Evolutionary conservation across 1,284 basidiomycete species (phyloP), one percentile per base, ranked within the genome.

Genomic region (Porogramme epimiltina): DNA sequence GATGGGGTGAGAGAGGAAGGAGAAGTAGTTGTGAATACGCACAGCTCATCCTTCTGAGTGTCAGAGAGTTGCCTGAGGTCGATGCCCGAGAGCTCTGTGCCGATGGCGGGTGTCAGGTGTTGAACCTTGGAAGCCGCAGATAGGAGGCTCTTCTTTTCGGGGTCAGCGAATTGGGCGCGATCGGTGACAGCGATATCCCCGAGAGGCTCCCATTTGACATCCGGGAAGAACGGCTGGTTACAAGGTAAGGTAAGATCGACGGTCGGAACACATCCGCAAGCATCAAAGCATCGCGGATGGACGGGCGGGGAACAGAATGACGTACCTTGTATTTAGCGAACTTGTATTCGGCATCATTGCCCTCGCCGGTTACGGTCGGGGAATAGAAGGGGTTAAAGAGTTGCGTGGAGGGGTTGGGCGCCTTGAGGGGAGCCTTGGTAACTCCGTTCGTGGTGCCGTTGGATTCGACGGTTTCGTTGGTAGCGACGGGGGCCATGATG

Each of bases 21-120:
- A n/a, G n/a, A n/a, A n/a, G n/a, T n/a, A n/a, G n/a, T n/a, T n/a
- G n/a, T n/a, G n/a, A n/a, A 5, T 37, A 71, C 75, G 39, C 46
- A 80, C 85, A 87, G 72, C 59, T 88, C 86, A 60, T 88, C 85
- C 67, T 87, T 88, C 64, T 88, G 84, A 24, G 69, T 51, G 54
- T 76, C 69, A 1, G 79, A 73, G 20, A 87, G 70, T 61, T 85
- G 80, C 52, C 82, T 73, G 33, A 87, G 71, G 68, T 87, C 85
- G 56, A 88, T 71, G 13, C 85, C 85, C 19, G 70, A 62, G 41
- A 88, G 68, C 64, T 87, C 87, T 38, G 83, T 85, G 9, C 85
- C 86, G 56, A 88, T 82, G 26, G 72, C 69, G 2, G 85, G 85
- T 0, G 84, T 87, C 50, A 86, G 68, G 61, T 85, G 74, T 57